These are phyloP conservation scores for Austroboletus novae-zelandiae DNA, from an alignment of 1,284 basidiomycete genomes.

Conservation along the genomic window DNA sequence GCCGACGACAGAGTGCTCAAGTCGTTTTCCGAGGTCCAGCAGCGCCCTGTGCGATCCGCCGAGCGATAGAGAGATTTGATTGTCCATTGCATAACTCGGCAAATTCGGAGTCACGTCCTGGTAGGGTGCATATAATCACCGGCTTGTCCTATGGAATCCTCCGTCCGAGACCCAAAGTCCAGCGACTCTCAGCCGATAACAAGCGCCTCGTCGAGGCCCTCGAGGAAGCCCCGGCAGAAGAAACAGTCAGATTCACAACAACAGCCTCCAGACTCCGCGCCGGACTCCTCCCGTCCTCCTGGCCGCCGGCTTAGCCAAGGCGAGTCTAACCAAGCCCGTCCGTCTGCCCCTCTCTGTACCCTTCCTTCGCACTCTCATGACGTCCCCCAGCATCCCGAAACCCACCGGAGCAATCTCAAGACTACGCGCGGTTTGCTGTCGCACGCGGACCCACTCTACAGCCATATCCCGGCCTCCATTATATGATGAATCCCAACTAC, in stretches of 20 bases:
- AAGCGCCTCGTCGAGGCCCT: conserved; percentile 33
- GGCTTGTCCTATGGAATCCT: conserved; percentile 34
- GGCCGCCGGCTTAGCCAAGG: conserved; percentile 29
- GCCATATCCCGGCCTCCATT: conserved; percentile 46
- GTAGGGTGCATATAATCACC: conserved; percentile 16
- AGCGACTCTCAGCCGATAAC: conserved; percentile 42
- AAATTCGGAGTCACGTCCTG: conserved; percentile 33
- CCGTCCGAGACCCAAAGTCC: conserved; percentile 34
- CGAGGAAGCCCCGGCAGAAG: conserved; percentile 49
- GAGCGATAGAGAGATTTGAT: conserved; percentile 12
- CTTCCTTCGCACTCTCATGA: conserved; percentile 7
- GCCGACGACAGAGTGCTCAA: conserved; percentile 16
- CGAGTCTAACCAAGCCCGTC: conserved; percentile 19
- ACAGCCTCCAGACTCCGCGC: conserved; percentile 15
- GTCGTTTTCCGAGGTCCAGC: conserved; percentile 7
- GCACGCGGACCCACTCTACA: conserved; percentile 47
- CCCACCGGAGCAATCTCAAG: conserved; percentile 38
- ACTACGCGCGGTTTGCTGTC: conserved; percentile 30
- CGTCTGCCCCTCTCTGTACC: conserved; percentile 1
- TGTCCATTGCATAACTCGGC: conserved; percentile 28
- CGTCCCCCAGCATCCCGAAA: conserved; percentile 36
- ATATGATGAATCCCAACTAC: conserved; percentile 64
- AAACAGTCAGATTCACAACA: conserved; percentile 38
- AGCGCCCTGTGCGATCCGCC: conserved; percentile 6
- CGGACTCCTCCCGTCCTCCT: conserved; percentile 23